phyloP scores from a whole-genome alignment of 805 yeast genomes.

The Candida nitratophila region DNA sequence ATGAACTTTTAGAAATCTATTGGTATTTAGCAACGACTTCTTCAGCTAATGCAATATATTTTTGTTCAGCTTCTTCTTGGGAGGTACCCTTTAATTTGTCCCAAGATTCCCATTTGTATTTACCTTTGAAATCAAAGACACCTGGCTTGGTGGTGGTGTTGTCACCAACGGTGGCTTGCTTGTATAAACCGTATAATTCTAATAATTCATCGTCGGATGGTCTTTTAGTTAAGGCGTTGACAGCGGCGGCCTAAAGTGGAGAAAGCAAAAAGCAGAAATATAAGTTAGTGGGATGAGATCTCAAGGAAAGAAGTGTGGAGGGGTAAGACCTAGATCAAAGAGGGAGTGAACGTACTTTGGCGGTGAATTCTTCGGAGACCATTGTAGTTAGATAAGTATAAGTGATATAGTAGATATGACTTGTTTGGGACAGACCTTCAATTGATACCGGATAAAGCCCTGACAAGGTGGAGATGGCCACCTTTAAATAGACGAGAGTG shows the following conservation, averaged over 20 bases:
- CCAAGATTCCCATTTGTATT: constrained; percentile 99
- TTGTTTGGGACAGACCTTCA: too few species aligned
- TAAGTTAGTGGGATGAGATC: too few species aligned
- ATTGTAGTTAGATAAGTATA: too few species aligned
- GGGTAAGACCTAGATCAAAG: too few species aligned
- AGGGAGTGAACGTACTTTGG: constrained; percentile 21
- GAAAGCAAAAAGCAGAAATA: not conserved
- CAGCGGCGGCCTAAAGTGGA: constrained; percentile 61
- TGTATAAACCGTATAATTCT: constrained; percentile 83
- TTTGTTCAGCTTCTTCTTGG: constrained; percentile 84
- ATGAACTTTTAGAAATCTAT: constrained; percentile 6
- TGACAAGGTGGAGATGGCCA: not conserved
- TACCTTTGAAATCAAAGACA: constrained; percentile 85
- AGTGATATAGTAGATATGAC: too few species aligned
- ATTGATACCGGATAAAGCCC: too few species aligned
- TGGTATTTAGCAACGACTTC: constrained; percentile 51
- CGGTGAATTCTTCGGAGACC: constrained; percentile 30
- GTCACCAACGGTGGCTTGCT: constrained; percentile 97
- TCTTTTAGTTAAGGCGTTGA: constrained; percentile 62
- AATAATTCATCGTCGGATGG: constrained; percentile 86
- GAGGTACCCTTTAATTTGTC: constrained; percentile 76
- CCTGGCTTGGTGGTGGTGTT: constrained; percentile 85
- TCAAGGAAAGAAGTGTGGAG: too few species aligned
- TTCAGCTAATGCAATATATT: constrained; percentile 65
- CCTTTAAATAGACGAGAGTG: too few species aligned